Percentiles rank a stretch among this genome's conserved stretches.
Conservation (phyloP, 108 stramenopile species). For the Nannochloropsis salina region DNA sequence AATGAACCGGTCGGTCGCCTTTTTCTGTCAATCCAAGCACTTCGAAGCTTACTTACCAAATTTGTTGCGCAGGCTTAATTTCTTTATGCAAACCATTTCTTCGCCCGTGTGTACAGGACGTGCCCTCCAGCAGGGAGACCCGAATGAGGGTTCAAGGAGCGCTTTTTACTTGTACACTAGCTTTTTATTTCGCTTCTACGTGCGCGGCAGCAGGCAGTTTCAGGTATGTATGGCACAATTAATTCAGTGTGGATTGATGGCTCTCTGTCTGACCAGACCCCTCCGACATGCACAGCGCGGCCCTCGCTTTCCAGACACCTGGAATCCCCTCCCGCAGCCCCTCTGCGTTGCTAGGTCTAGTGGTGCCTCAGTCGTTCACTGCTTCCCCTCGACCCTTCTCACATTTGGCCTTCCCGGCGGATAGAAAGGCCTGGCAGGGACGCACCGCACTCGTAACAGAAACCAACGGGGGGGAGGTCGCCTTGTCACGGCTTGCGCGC, state of each 20-base stretch:
- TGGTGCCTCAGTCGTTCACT: background rate
- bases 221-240: background rate
- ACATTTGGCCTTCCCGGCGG: background rate
- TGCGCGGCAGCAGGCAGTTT: background rate
- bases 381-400: background rate
- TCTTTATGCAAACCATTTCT: too few relatives aligned
- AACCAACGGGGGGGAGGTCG: background rate
- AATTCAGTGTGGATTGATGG: too few relatives aligned
- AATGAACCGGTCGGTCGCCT: too few relatives aligned
- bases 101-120: too few relatives aligned
- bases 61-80: too few relatives aligned
- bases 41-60: too few relatives aligned
- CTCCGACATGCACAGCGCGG: too few relatives aligned
- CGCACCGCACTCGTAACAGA: background rate
- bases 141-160: background rate
- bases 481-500: background rate
- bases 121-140: background rate
- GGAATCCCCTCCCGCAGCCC: background rate
- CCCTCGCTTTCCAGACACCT: too few relatives aligned
- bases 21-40: too few relatives aligned
- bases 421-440: background rate
- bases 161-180: background rate
- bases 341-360: background rate
- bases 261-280: too few relatives aligned
- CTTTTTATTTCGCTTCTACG: background rate